These are phyloP conservation scores for Chlorella sp. DNA, from an alignment of 139 green algal species.

Conservation along the genomic window DNA sequence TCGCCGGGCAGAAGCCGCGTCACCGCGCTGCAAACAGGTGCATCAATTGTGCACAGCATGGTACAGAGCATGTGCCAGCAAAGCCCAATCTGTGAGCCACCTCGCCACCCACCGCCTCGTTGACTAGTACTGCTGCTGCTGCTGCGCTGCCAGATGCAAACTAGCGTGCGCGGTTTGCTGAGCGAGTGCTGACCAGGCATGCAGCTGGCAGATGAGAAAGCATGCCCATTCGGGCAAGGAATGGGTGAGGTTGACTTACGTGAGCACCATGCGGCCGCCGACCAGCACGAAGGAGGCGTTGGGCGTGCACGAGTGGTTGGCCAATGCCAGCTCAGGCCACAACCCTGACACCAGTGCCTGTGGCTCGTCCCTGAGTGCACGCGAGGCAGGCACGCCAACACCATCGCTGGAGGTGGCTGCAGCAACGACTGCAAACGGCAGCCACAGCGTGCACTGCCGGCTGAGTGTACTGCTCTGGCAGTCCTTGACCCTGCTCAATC, in stretches of 20 bases:
- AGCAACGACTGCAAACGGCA: no score
- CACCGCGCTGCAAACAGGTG: not conserved
- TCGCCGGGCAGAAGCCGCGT: not conserved
- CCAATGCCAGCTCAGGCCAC: slow-evolving; percentile 22
- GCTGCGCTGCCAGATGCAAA: not conserved
- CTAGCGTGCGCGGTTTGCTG: not conserved
- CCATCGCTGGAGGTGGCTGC: no score
- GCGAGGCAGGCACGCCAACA: not conserved
- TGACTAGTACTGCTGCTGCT: not conserved
- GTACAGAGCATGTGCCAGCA: not conserved
- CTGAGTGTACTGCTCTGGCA: not conserved
- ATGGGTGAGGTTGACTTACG: not conserved
- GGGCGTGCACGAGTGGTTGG: slow-evolving; percentile 27
- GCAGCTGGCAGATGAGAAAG: no score
- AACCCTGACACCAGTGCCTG: not conserved
- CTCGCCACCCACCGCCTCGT: not conserved
- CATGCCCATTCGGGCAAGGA: not conserved
- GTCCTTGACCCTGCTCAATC: not conserved
- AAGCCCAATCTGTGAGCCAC: not conserved
- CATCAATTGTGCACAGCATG: no score
- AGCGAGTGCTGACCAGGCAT: not conserved
- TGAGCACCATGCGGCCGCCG: slow-evolving; percentile 14
- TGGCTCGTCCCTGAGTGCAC: slow-evolving; percentile 7
- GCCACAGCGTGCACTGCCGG: not conserved
- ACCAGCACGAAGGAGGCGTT: slow-evolving; percentile 17